Evolutionary conservation across 148 eudicot genomes (phyloP), one percentile per base, ranked within the genome.

Genomic region (Suaeda aralocaspica): DNA sequence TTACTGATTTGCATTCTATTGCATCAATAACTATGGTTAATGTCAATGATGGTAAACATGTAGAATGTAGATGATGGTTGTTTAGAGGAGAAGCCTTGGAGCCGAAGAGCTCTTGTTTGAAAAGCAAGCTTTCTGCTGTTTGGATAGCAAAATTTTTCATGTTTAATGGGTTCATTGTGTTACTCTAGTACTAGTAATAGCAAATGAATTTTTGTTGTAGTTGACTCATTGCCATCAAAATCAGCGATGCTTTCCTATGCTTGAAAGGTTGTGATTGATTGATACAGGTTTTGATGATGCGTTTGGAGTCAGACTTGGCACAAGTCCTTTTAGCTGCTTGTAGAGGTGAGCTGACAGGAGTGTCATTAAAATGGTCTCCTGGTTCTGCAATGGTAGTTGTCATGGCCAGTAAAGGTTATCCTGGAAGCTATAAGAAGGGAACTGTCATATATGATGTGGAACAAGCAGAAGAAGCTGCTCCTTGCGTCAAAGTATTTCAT

Each of bases 301-400:
- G 96, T 24, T 68, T 90, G 76, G 92, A 93, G 79, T 90, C 98
- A 14, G 98, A 93, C 75, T 78, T 93, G 66, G 98, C 81, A 30
- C 90, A 85, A 79, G 84, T 90, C 36, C 81, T 93, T 64, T 92
- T 93, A 0, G 92, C 98, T 49, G 98, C 98, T 69, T 84, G 87
- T 76, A 83, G 45, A 66, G 98, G 98, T 11, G 70, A 87, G 62
- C 92, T 93, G 15, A 63, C 70, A 28, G 86, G 86, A 6, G 82
- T 90, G 28, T 81, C 95, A 58, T 73, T 90, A 41, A 78, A 84
- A 8, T 93, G 98, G 96, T 87, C 98, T 7, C 84, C 84, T 2
- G 98, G 91, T 12, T 90, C 95, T 0, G 95, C 98, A 49, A 90
- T 93, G 98, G 92, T 90, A 10, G 96, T 93, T 62, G 98, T 93